Base-by-base conservation (phyloP, 805 yeast species). In the Ogataea methanolica region DNA sequence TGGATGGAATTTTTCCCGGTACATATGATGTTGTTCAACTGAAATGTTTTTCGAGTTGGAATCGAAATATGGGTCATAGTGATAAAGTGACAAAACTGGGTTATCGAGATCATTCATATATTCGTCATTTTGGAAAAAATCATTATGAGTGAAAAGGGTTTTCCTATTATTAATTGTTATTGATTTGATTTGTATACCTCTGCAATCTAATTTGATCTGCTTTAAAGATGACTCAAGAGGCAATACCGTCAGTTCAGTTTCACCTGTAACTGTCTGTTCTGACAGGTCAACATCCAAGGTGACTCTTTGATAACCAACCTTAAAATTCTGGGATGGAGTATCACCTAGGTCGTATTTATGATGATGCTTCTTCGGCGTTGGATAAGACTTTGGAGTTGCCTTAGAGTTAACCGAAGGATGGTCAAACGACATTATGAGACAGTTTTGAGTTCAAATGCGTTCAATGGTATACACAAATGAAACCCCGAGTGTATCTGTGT, bases 261-360 rank as follows among this genome's bases (percentile, higher is more conserved):
- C 75, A 15, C 98, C 99, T 0, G 59, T 61, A 6, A 90, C 68
- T 19, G 69, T 58, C 51, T 78, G 74, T 16, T 73, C 70, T n/a
- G 81, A 75, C 39, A 91, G 69, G 62, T 90, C 96, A 4, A 92
- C 80, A 61, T 91, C 96, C 17, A 92, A 67, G 23, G 79, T 75
- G 14, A 92, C 86, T 55, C 85, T 78, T 65, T 92, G 97, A 63
- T 90, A 96, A 5, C 92, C 90, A 21, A 92, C 77, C 57, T 78
- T 82, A 63, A 87, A 81, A n/a, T 65, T 61, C 51, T 78, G 83
- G 1, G 62, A 47, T 1, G 67, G 63, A 5, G 54, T 43, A 34
- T 54, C 51, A 23, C 55, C 63, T 9, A 52, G 44, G 8, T 62
- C 67, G 41, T 59, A 53, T 35, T 54, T 56, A 41, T 52, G 54